phyloP scores from a whole-genome alignment of 352 stramenopile species.

The Phytophthora pluvialis region DNA sequence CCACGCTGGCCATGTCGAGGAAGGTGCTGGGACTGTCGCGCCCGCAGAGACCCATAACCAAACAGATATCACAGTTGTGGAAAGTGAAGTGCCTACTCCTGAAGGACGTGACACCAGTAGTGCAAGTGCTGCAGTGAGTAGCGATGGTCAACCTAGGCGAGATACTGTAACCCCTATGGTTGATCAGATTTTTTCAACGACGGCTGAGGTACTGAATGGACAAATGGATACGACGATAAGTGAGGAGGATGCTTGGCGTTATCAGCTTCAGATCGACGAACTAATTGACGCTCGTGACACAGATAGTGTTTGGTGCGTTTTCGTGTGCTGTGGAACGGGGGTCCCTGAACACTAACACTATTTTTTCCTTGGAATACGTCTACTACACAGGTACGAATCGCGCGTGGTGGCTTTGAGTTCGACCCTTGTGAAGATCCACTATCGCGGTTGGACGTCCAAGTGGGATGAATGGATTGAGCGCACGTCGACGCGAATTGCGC shows the following conservation, averaged over 20 bases:
- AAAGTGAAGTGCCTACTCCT: conserved; percentile 5
- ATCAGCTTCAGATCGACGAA: conserved; percentile 54
- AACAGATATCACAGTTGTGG: not conserved
- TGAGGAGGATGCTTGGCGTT: conserved; percentile 58
- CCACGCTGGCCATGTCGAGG: not conserved
- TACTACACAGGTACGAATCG: conserved; percentile 55
- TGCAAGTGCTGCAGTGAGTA: not conserved
- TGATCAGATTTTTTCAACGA: conserved; percentile 15
- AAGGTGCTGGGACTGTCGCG: not conserved
- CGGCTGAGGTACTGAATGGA: conserved; percentile 7
- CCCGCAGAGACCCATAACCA: not conserved
- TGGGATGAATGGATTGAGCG: conserved; percentile 97
- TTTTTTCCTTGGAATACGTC: conserved; percentile 1
- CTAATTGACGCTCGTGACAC: conserved; percentile 76
- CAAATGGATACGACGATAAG: conserved; percentile 15
- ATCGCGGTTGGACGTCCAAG: conserved; percentile 95
- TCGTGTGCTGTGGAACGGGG: not conserved
- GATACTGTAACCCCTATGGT: not conserved
- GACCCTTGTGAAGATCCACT: conserved; percentile 92
- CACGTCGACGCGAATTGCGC: conserved; percentile 91
- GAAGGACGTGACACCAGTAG: conserved; percentile 7
- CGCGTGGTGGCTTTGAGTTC: conserved; percentile 53
- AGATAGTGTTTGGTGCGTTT: conserved; percentile 63
- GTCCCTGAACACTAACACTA: conserved; percentile 2
- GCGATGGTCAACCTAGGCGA: not conserved